Evolutionary conservation across 768 basidiomycete genomes (phyloP).

Genomic region (Phanerochaete carnosa): DNA sequence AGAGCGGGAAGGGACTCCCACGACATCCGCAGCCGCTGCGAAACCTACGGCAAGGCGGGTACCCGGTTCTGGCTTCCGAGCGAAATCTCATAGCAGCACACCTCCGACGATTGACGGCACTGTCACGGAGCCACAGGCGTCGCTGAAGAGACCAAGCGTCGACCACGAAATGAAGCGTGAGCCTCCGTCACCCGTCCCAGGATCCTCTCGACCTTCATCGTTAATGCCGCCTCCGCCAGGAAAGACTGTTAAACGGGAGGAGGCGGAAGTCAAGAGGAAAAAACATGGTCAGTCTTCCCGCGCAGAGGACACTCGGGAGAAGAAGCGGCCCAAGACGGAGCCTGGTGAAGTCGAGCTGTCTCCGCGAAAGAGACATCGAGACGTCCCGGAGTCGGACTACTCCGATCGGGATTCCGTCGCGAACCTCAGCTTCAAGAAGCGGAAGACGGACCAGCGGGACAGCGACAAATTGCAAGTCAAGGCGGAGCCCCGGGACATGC

Average conservation of each 20-base stretch:
- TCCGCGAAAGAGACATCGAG: constrained; percentile 10
- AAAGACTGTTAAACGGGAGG: not conserved
- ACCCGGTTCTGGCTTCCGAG: constrained; percentile 50
- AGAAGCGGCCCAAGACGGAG: not conserved
- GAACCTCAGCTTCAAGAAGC: constrained; percentile 33
- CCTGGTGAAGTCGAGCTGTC: not conserved
- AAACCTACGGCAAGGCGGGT: constrained; percentile 28
- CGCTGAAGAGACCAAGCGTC: constrained; percentile 28
- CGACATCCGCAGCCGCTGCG: constrained; percentile 18
- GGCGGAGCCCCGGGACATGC: constrained; percentile 11
- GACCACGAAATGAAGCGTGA: constrained; percentile 24
- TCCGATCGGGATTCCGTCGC: constrained; percentile 12
- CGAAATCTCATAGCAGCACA: constrained; percentile 28
- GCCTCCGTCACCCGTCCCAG: not conserved
- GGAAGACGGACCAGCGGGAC: constrained; percentile 33
- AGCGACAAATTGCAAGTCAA: not conserved
- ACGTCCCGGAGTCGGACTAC: constrained; percentile 4
- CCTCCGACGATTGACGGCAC: constrained; percentile 7
- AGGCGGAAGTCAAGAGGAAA: not conserved
- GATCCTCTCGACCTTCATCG: not conserved
- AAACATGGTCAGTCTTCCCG: not conserved
- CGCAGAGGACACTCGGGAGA: not conserved
- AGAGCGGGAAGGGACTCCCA: constrained; percentile 13
- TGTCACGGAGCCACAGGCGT: not conserved
- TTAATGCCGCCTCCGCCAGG: not conserved